phyloP scores from a whole-genome alignment of 495 filamentous ascomycete species.

The Aspergillus asperescens region DNA sequence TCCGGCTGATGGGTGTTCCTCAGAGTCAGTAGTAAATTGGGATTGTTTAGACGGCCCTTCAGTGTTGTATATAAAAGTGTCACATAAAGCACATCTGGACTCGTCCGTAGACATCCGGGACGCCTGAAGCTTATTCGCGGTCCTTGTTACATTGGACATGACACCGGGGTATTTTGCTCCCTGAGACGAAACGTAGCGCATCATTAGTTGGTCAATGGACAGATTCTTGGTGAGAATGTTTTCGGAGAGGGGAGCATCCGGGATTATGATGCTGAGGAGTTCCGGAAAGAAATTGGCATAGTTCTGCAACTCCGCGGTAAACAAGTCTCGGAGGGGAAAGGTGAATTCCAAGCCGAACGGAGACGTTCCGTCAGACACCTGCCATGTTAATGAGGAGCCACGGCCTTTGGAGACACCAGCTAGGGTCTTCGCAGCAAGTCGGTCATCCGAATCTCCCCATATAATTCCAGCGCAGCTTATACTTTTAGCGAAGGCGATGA shows the following conservation, averaged over 20 bases:
- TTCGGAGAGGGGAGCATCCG: slow-evolving; percentile 33
- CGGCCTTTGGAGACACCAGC: slow-evolving; percentile 86
- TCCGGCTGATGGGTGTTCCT: slow-evolving; percentile 8
- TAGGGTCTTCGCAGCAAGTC: slow-evolving; percentile 79
- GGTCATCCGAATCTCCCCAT: slow-evolving; percentile 81
- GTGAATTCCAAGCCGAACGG: slow-evolving; percentile 55
- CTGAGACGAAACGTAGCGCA: slow-evolving; percentile 79
- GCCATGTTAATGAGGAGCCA: slow-evolving; percentile 75
- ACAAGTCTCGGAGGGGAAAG: slow-evolving; percentile 76
- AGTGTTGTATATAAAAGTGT: slow-evolving; percentile 34
- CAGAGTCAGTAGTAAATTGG: background rate
- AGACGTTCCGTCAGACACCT: slow-evolving; percentile 66
- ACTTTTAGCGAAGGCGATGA: slow-evolving; percentile 57
- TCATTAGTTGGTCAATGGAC: slow-evolving; percentile 88
- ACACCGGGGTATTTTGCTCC: slow-evolving; percentile 86
- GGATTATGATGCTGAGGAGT: slow-evolving; percentile 46
- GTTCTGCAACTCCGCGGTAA: slow-evolving; percentile 67
- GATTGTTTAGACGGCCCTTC: background rate
- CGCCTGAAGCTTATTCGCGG: slow-evolving; percentile 65
- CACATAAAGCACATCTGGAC: slow-evolving; percentile 36
- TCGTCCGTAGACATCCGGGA: slow-evolving; percentile 14
- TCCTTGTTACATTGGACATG: slow-evolving; percentile 90
- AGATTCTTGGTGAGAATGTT: slow-evolving; percentile 56
- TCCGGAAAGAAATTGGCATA: slow-evolving; percentile 54
- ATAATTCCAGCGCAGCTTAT: slow-evolving; percentile 62